phyloP scores from a whole-genome alignment of 129 eudicot genomes.

The Tanacetum coccineum region DNA sequence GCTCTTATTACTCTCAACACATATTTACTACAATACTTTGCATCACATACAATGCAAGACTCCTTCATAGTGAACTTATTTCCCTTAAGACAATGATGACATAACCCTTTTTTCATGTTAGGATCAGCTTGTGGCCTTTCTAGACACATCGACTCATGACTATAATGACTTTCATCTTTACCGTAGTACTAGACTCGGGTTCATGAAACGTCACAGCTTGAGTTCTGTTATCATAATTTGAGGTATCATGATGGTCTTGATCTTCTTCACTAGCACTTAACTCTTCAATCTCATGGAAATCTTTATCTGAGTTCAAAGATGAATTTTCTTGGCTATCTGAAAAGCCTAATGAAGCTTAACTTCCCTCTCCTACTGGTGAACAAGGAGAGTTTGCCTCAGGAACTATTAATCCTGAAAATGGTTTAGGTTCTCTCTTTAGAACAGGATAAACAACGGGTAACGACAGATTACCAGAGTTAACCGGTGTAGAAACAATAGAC shows the following conservation, averaged over 20 bases:
- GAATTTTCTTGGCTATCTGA: constrained; percentile 53
- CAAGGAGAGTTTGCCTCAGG: constrained; percentile 19
- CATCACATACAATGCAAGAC: constrained; percentile 68
- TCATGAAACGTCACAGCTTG: constrained; percentile 50
- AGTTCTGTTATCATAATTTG: constrained; percentile 27
- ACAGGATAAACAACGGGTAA: constrained; percentile 63
- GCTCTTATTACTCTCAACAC: constrained; percentile 79
- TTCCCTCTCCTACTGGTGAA: constrained; percentile 35
- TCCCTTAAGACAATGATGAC: constrained; percentile 62
- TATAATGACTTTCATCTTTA: constrained; percentile 31
- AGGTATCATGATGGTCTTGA: constrained; percentile 28
- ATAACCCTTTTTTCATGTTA: constrained; percentile 47
- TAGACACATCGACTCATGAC: constrained; percentile 17
- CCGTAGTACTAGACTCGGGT: constrained; percentile 30
- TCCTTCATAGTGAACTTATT: constrained; percentile 67
- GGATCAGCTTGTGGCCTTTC: constrained; percentile 35
- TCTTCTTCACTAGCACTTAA: constrained; percentile 31
- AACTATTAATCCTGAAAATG: constrained; percentile 15
- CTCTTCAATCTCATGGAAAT: constrained; percentile 25
- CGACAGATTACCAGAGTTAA: constrained; percentile 39
- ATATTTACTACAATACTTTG: constrained; percentile 69
- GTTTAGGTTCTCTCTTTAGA: constrained; percentile 26
- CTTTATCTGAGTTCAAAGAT: constrained; percentile 36
- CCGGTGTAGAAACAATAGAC: constrained; percentile 39
- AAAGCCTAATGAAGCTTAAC: constrained; percentile 51